These are phyloP conservation scores for Fusarium sp. DNA, from an alignment of 2,329 filamentous ascomycete species.

Conservation along the genomic window DNA sequence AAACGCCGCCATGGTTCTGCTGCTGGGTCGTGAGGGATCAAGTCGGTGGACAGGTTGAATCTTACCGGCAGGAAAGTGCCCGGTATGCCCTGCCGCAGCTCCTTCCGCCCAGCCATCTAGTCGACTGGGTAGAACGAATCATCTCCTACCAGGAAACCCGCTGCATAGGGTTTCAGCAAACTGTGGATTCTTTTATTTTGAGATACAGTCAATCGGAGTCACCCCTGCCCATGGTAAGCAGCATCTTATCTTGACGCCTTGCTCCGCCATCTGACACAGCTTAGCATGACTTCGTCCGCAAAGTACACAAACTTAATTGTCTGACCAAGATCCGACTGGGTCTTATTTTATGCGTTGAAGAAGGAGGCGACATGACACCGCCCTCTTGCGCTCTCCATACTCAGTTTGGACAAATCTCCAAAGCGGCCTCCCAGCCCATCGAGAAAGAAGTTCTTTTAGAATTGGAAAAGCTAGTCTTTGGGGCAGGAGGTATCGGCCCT, in stretches of 20 bases:
- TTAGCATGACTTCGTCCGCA: conserved; percentile 44
- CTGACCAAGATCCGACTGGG: conserved; percentile 46
- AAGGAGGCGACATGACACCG: conserved; percentile 41
- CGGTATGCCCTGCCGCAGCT: conserved; percentile 46
- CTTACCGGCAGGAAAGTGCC: conserved; percentile 45
- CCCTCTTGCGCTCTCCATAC: conserved; percentile 48
- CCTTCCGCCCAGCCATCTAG: conserved; percentile 37
- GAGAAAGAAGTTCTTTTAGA: conserved; percentile 46
- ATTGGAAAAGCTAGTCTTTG: conserved; percentile 47
- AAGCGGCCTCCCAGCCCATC: conserved; percentile 45
- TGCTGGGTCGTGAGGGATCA: conserved; percentile 49
- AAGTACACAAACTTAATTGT: conserved; percentile 47
- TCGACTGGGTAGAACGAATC: conserved; percentile 46
- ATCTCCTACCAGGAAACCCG: conserved; percentile 42
- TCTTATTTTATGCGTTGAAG: conserved; percentile 44
- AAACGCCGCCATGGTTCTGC: conserved; percentile 45
- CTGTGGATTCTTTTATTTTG: conserved; percentile 47
- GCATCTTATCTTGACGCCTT: not conserved
- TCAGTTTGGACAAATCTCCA: conserved; percentile 48
- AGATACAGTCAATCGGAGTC: conserved; percentile 42
- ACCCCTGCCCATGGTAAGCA: conserved; percentile 44
- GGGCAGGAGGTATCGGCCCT: conserved; percentile 40
- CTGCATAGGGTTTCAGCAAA: conserved; percentile 47
- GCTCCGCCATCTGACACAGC: conserved; percentile 4
- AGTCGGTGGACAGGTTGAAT: conserved; percentile 45